phyloP scores from a whole-genome alignment of 495 filamentous ascomycete genomes.

The Thermothielavioides terrestris region DNA sequence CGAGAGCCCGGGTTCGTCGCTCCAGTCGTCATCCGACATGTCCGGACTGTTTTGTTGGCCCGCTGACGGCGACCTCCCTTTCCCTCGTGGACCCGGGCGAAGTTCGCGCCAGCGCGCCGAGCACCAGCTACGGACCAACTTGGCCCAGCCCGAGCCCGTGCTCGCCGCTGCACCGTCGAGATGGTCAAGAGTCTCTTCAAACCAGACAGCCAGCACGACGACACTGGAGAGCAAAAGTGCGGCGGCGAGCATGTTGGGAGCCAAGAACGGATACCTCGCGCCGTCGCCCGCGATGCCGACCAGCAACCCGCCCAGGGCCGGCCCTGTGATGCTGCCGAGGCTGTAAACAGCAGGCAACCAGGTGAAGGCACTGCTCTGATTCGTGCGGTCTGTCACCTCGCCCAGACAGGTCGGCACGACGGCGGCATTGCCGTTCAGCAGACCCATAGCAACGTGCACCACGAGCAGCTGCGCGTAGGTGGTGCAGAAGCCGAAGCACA shows the following conservation, averaged over 20 bases:
- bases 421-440: constrained; percentile 81
- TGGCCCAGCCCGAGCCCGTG: not conserved
- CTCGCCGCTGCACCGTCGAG: not conserved
- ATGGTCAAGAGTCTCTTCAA: constrained; percentile 70
- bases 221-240: constrained; percentile 64
- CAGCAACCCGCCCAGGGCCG: constrained; percentile 77
- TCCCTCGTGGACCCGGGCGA: not conserved
- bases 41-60: not conserved
- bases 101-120: not conserved
- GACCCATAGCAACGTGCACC: constrained; percentile 82
- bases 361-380: constrained; percentile 83
- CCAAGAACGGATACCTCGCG: constrained; percentile 68
- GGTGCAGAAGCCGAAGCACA: constrained; percentile 79
- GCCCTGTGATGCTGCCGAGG: constrained; percentile 85
- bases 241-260: constrained; percentile 72
- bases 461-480: constrained; percentile 73
- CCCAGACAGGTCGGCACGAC: constrained; percentile 89
- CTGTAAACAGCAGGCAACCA: constrained; percentile 93
- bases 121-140: not conserved
- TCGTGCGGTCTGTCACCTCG: constrained; percentile 89
- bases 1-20: not conserved
- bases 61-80: not conserved
- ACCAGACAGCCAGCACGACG: constrained; percentile 60
- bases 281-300: constrained; percentile 46
- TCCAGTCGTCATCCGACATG: not conserved